Evolutionary conservation across 768 basidiomycete species (phyloP), one percentile per base, ranked within the genome.

Genomic region (Auriscalpium orientale): DNA sequence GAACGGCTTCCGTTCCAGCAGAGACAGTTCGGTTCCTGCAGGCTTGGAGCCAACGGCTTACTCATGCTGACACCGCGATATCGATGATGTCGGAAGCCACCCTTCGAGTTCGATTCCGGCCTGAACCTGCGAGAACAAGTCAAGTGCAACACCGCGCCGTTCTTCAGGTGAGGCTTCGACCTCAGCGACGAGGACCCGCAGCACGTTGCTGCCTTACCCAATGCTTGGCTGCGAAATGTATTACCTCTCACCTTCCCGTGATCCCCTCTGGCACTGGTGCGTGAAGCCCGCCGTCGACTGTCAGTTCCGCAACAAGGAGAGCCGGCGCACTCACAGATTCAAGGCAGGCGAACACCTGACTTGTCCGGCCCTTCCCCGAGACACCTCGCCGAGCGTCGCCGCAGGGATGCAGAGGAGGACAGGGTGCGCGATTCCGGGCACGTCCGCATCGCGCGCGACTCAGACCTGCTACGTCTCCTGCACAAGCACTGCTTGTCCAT

Each of bases 381-480:
- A 2, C 22, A 28, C 2, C 22, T 28, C 22, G 22, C 22, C 22
- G 22, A 28, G 22, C 40, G 40, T 7, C 13, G 13, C 40, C 40
- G 40, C 40, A 18, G 13, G 4, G 13, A 43, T 2, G 40, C 40
- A 12, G 40, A 12, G 40, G 40, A 43, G 7, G 40, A 43, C 7
- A 62, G 63, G 8, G 35, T 56, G 40, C 63, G 63, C 36, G 56
- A 61, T 45, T 57, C 63, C 47, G 56, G 71, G 21, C 76, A 74
- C 57, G 50, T 62, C 7, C 58, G 68, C 13, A 68, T 70, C 34
- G 79, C 79, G 16, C 77, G 77, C 54, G 68, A 76, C 60, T n/a
- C n/a, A n/a, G n/a, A n/a, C n/a, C 64, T 82, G 49, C 72, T 83
- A 16, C 76, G 76, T 7, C 72, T 83, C 46, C 71, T 81, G 8